Evolutionary conservation across 2,329 filamentous ascomycete species (phyloP).

Genomic region (Xylariomycetidae sp.): DNA sequence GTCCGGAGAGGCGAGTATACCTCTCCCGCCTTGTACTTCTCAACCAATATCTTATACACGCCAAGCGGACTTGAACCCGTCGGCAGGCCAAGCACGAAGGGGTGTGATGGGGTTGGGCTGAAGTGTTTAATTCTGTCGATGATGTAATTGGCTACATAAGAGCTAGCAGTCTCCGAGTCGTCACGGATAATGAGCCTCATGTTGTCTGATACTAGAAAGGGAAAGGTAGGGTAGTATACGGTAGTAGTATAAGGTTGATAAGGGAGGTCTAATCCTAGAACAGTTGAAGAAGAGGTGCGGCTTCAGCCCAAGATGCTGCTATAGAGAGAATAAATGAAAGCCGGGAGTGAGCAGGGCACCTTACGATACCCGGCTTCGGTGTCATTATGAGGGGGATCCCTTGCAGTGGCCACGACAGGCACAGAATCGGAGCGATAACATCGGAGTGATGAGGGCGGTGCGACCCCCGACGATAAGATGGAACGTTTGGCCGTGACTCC

Average conservation of each 20-base stretch:
- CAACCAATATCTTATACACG: constrained; percentile 73
- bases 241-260: too few species aligned
- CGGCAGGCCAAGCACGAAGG: constrained; percentile 78
- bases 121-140: constrained; percentile 77
- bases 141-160: constrained; percentile 78
- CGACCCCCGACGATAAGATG: constrained; percentile 21
- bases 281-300: constrained; percentile 2
- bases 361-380: constrained; percentile 18
- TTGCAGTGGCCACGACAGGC: constrained; percentile 12
- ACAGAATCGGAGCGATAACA: constrained; percentile 15
- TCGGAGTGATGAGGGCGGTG: too few species aligned
- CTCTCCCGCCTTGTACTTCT: constrained; percentile 62
- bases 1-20: constrained; percentile 33
- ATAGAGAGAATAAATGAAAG: constrained; percentile 9
- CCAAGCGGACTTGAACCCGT: constrained; percentile 77
- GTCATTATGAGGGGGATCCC: constrained; percentile 20
- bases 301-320: constrained; percentile 5
- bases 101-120: constrained; percentile 64
- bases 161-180: constrained; percentile 61
- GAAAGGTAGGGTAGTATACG: constrained; percentile 11
- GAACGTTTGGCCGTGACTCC: constrained; percentile 27
- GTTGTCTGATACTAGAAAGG: constrained; percentile 23
- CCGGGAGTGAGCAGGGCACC: too few species aligned
- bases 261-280: too few species aligned
- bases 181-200: constrained; percentile 85